Conservation (phyloP, 768 basidiomycete species). For the Trametes maxima region DNA sequence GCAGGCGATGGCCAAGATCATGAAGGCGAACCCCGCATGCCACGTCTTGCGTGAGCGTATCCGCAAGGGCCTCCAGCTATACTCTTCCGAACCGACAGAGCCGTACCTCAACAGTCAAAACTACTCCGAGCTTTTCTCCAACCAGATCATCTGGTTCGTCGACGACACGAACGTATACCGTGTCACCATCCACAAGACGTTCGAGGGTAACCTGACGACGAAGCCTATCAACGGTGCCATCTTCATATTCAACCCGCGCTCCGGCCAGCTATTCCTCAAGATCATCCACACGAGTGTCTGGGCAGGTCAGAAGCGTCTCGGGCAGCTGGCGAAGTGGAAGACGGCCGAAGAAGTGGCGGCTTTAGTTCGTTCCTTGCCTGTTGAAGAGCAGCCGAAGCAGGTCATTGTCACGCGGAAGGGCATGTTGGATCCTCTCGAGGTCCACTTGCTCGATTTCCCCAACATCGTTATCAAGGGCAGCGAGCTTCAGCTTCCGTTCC, state of each 20-base stretch:
- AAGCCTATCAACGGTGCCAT: constrained; percentile 99
- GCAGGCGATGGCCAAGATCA: constrained; percentile 99
- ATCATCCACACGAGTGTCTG: constrained; percentile 99
- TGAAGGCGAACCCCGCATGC: constrained; percentile 98
- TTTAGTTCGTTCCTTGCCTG: constrained; percentile 94
- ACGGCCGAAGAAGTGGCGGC: constrained; percentile 99
- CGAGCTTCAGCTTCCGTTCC: constrained; percentile 98
- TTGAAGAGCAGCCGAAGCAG: constrained; percentile 99
- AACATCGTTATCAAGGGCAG: constrained; percentile 99
- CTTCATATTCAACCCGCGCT: constrained; percentile 99
- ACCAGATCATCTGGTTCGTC: constrained; percentile 99
- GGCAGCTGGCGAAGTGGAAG: constrained; percentile 99
- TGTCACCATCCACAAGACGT: constrained; percentile 98
- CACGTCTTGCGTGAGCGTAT: constrained; percentile 99
- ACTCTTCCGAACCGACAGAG: constrained; percentile 98
- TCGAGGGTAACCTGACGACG: constrained; percentile 99
- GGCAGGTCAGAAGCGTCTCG: constrained; percentile 99
- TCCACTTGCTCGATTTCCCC: constrained; percentile 98
- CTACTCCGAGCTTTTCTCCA: constrained; percentile 95
- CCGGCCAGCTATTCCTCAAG: constrained; percentile 97
- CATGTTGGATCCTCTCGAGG: constrained; percentile 98
- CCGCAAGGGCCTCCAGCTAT: constrained; percentile 95
- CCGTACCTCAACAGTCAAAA: constrained; percentile 99
- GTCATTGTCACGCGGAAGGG: constrained; percentile 99
- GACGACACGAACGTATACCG: constrained; percentile 99